phyloP scores from a whole-genome alignment of 257 asterid genomes.

The Plantago elongata region DNA sequence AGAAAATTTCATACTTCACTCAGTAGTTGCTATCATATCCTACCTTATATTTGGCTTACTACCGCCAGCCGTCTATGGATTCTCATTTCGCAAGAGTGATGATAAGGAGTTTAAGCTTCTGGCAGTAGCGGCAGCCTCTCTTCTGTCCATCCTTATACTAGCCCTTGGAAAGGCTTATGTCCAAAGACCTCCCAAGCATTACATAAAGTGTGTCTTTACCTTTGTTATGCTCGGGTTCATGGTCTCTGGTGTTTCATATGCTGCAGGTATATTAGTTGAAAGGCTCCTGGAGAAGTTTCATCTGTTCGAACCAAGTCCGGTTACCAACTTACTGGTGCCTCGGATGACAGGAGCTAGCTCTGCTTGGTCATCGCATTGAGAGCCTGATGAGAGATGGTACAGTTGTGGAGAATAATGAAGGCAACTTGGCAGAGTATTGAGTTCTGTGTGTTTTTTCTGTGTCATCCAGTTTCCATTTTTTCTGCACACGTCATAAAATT shows the following conservation, averaged over 20 bases:
- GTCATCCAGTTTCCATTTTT: too few species aligned
- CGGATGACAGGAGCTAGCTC: conserved; percentile 6
- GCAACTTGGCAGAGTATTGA: too few species aligned
- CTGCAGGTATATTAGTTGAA: conserved; percentile 47
- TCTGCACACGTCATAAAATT: too few species aligned
- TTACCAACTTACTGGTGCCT: conserved; percentile 20
- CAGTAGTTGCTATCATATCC: conserved; percentile 42
- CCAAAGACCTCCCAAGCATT: conserved; percentile 51
- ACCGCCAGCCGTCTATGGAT: conserved; percentile 54
- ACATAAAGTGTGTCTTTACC: conserved; percentile 39
- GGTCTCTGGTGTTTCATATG: conserved; percentile 61
- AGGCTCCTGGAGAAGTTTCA: conserved; percentile 56
- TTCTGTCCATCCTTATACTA: conserved; percentile 45
- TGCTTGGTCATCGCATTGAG: background rate
- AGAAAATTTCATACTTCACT: conserved; percentile 58
- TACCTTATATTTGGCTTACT: conserved; percentile 62
- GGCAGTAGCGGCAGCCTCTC: conserved; percentile 52
- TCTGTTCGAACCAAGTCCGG: conserved; percentile 40
- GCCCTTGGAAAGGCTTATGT: conserved; percentile 50
- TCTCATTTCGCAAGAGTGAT: conserved; percentile 56
- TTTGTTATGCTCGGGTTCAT: conserved; percentile 46
- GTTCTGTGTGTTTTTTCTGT: too few species aligned
- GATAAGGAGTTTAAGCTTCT: conserved; percentile 68
- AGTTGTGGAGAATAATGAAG: too few species aligned
- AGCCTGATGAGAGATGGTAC: background rate